Conservation (phyloP, 139 green algal species). For the Asterochloris sp. region DNA sequence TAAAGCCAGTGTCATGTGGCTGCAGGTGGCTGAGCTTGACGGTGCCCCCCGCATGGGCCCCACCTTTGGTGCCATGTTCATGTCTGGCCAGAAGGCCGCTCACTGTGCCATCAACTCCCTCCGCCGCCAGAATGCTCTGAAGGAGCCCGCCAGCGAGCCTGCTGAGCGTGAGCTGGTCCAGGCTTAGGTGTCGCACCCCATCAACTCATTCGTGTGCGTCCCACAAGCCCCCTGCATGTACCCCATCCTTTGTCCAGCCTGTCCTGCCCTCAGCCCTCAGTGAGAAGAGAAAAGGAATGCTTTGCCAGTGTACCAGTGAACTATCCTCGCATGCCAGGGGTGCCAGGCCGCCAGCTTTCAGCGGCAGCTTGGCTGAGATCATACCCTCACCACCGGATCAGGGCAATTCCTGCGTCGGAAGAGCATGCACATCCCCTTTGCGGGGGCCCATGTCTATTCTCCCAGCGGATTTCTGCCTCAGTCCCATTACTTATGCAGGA, state of each 20-base stretch:
- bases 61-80: slow-evolving; percentile 96
- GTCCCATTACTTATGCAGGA: too few species aligned
- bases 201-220: neutral
- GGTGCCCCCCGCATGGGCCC: slow-evolving; percentile 90
- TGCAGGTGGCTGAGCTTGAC: slow-evolving; percentile 57
- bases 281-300: neutral
- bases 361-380: slow-evolving; percentile 2
- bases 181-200: neutral
- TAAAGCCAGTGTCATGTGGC: neutral
- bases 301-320: neutral
- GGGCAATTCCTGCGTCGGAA: slow-evolving; percentile 10
- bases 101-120: slow-evolving; percentile 85
- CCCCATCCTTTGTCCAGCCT: neutral
- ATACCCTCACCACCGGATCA: slow-evolving; percentile 9
- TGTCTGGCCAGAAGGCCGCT: slow-evolving; percentile 88
- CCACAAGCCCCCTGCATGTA: neutral
- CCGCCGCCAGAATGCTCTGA: slow-evolving; percentile 18
- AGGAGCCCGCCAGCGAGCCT: slow-evolving; percentile 11
- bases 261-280: neutral
- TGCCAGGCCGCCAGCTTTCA: neutral
- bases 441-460: too few species aligned
- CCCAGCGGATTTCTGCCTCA: too few species aligned
- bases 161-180: slow-evolving; percentile 16
- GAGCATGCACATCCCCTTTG: too few species aligned
- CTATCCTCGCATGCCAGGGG: neutral